Conservation (phyloP, 1,139 yeast genomes). For the Hansenula lynferdii region DNA sequence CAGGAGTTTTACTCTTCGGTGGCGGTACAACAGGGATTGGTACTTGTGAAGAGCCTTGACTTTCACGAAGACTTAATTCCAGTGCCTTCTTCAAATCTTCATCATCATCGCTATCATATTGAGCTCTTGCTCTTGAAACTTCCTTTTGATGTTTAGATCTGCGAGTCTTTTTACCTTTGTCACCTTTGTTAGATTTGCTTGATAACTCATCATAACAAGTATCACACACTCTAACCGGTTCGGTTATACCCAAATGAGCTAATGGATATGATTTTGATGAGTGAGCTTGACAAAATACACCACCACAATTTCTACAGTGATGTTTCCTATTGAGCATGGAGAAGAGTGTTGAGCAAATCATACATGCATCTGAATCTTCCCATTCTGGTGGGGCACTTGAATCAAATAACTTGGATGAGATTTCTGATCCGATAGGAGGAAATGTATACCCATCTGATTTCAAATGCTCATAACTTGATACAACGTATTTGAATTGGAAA, state of each 20-base stretch:
- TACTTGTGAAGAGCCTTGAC: constrained; percentile 25
- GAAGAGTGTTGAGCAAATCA: constrained; percentile 84
- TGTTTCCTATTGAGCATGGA: constrained; percentile 86
- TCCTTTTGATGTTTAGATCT: constrained; percentile 16
- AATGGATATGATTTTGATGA: constrained; percentile 67
- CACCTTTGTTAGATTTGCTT: constrained; percentile 24
- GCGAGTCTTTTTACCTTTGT: constrained; percentile 22
- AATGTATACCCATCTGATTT: constrained; percentile 62
- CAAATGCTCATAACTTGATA: constrained; percentile 55
- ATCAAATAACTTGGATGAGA: constrained; percentile 58
- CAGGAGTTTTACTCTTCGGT: constrained; percentile 1
- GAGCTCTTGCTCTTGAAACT: constrained; percentile 22
- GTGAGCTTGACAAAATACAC: constrained; percentile 83
- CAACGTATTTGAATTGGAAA: constrained; percentile 62
- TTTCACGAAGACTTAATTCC: constrained; percentile 68
- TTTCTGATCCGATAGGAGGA: constrained; percentile 35
- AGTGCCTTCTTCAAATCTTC: constrained; percentile 77
- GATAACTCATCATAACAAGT: constrained; percentile 66
- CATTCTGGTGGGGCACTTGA: constrained; percentile 96
- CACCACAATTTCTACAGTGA: constrained; percentile 97
- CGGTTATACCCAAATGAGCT: constrained; percentile 81
- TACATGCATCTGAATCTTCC: constrained; percentile 94
- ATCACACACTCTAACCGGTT: constrained; percentile 92
- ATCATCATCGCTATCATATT: constrained; percentile 45
- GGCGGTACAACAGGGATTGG: constrained; percentile 10